Base-by-base conservation (phyloP, 164 flowering plant genomes). In the Brasenia schreberi region DNA sequence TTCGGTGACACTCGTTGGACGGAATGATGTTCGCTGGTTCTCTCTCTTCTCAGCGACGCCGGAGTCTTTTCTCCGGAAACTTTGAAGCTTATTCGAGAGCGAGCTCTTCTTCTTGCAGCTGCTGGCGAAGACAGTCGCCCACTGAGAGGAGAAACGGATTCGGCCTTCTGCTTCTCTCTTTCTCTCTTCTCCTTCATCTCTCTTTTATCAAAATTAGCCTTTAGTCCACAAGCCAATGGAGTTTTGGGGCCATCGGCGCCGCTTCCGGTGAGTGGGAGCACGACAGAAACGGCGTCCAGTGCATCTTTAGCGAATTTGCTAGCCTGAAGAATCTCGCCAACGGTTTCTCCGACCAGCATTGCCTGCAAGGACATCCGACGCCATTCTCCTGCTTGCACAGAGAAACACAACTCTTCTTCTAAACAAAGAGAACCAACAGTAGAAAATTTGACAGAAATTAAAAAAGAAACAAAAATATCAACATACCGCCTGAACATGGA, bases 271-370 rank as follows among this genome's bases (percentile, higher is more conserved):
- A 77, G 63, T n/a, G 78, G 84, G 18, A 23, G 33, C 27, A n/a
- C 27, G 10, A 11, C 63, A 68, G 75, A n/a, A 23, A 79, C 81
- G 23, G 88, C 82, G 49, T 76, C 73, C 0, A 81, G 87, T 27
- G 88, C 75, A 66, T 84, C 86, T 74, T 77, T 83, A 5, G 97
- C 91, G 72, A 89, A 83, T 70, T 79, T 80, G 67, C 86, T 89
- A 33, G 99, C 94, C 74, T 84, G 89, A 17, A 88, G 75, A 58
- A 94, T 91, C 72, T 94, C 97, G 5, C 81, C 83, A 0, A 94
- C 78, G 49, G 99, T 94, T 76, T 91, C 99, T 59, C 85, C 90
- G 0, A 94, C 81, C 0, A 94, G 77, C 99, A 94, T 94, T 64
- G 97, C 97, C 3, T 96, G 96, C 67, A 95, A 75, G 16, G 99